Percentiles rank a stretch among this genome's conserved stretches.
phyloP scores from a whole-genome alignment of 768 basidiomycete species.

The Pleurotus sapidus region DNA sequence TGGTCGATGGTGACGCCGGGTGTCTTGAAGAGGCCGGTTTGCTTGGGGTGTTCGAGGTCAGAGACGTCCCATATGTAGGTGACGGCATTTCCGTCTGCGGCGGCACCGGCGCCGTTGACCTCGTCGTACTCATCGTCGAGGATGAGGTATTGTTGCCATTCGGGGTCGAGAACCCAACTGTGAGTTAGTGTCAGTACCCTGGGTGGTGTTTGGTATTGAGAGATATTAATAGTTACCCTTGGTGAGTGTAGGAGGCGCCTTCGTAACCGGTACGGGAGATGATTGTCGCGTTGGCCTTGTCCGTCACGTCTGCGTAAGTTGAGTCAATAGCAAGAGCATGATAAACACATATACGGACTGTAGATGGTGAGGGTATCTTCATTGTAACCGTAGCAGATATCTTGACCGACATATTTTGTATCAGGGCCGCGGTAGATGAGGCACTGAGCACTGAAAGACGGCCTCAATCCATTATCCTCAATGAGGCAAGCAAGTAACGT shows the following conservation, averaged over 20 bases:
- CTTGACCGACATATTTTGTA: constrained; percentile 21
- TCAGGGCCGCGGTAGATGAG: constrained; percentile 26
- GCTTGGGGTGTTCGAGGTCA: constrained; percentile 20
- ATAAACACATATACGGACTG: not conserved
- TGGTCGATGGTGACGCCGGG: constrained; percentile 24
- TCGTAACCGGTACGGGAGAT: constrained; percentile 26
- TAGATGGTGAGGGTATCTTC: constrained; percentile 28
- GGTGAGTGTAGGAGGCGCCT: constrained; percentile 28
- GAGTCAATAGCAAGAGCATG: not conserved
- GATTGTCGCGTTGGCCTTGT: constrained; percentile 17
- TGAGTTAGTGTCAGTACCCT: not conserved
- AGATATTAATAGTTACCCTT: constrained; percentile 18
- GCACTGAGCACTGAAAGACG: constrained; percentile 21
- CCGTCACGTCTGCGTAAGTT: constrained; percentile 15
- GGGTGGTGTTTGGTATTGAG: no score
- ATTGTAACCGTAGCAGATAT: constrained; percentile 29
- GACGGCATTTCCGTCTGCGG: constrained; percentile 19
- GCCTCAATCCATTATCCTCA: not conserved
- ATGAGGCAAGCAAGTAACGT: constrained; percentile 1
- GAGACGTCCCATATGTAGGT: constrained; percentile 30
- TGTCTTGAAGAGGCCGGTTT: constrained; percentile 25
- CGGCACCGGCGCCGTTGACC: constrained; percentile 13
- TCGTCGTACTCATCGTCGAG: constrained; percentile 28
- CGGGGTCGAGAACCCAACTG: constrained; percentile 20
- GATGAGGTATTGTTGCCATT: constrained; percentile 23